phyloP scores from a whole-genome alignment of 805 yeast genomes.

The Myxozyma udenii region DNA sequence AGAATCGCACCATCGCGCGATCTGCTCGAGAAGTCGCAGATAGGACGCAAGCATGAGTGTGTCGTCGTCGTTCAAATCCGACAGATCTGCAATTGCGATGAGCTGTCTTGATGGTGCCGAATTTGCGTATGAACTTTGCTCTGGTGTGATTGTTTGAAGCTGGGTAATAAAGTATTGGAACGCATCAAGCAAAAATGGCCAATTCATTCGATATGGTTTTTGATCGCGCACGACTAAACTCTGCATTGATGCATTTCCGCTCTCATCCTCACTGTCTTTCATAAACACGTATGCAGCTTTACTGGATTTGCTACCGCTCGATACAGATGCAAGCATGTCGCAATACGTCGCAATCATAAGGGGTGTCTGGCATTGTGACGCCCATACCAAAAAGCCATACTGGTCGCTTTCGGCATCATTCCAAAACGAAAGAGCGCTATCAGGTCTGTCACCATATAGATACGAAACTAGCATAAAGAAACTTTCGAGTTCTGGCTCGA shows the following conservation, averaged over 20 bases:
- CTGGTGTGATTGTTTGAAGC: slow-evolving; percentile 34
- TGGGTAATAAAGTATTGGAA: slow-evolving; percentile 52
- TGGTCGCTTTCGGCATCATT: slow-evolving; percentile 59
- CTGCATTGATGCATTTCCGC: not conserved
- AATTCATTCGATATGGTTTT: slow-evolving; percentile 43
- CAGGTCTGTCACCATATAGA: slow-evolving; percentile 61
- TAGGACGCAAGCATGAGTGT: slow-evolving; percentile 70
- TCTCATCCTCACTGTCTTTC: slow-evolving; percentile 16
- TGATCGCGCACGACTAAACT: slow-evolving; percentile 24
- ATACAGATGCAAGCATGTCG: slow-evolving; percentile 70
- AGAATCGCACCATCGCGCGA: slow-evolving; percentile 44
- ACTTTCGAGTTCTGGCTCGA: slow-evolving; percentile 73
- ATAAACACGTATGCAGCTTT: slow-evolving; percentile 51
- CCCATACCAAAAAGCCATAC: slow-evolving; percentile 85
- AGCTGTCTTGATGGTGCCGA: slow-evolving; percentile 18
- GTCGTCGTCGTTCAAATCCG: slow-evolving; percentile 76
- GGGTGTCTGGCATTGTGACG: slow-evolving; percentile 66
- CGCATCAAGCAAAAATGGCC: slow-evolving; percentile 54
- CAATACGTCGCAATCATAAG: slow-evolving; percentile 79
- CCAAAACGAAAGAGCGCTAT: slow-evolving; percentile 63
- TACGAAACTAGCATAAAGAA: slow-evolving; percentile 73
- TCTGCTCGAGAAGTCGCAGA: slow-evolving; percentile 59
- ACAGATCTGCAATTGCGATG: slow-evolving; percentile 38
- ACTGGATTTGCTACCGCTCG: slow-evolving; percentile 58
- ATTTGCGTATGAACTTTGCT: slow-evolving; percentile 16